Base-by-base conservation (phyloP, 306 rosid species). In the Cicer judaicum region DNA sequence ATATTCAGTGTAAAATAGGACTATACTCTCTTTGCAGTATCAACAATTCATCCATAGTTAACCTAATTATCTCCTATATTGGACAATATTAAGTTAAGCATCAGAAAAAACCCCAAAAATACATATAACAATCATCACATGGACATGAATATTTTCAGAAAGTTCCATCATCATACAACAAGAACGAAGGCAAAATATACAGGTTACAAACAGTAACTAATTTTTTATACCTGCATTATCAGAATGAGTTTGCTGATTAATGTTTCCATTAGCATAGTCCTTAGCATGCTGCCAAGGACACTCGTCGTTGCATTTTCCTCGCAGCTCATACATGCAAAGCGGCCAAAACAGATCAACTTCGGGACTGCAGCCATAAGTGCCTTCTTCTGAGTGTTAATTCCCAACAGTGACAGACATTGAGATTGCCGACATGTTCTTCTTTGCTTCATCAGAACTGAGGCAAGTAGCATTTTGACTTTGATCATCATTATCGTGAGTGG, bases 281-380 rank as follows among this genome's bases (percentile, higher is more conserved):
- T 80, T 87, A 39, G 82, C 73, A 73, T 94, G 98, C 84, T 94
- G 98, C 98, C 98, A 94, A 64, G 96, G 97, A 61, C 97, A 94
- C 80, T 89, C 96, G n/a, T 94, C 94, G 82, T 94, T 94, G 91
- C 98, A 94, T 84, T 90, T 94, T 84, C 97, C 97, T 76, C 98
- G 96, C 50, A 94, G 97, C 71, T 91, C 98, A 87, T 74, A 94
- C 91, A 90, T 87, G 86, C 98, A 94, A 78, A 91, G 96, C 1
- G 98, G 98, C 96, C 92, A 88, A 80, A 86, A 88, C 6, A 93
- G 91, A 77, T 94, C 97, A 79, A 94, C 87, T 7, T 85, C 71
- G 47, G 88, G 70, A 73, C 83, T 85, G 80, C 79, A 72, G 64
- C 86, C 81, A 77, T 88, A 90, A 77, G 93, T 86, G 73, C 92